Base-by-base conservation (phyloP, 2,329 filamentous ascomycete species). In the Thelonectria discophora region DNA sequence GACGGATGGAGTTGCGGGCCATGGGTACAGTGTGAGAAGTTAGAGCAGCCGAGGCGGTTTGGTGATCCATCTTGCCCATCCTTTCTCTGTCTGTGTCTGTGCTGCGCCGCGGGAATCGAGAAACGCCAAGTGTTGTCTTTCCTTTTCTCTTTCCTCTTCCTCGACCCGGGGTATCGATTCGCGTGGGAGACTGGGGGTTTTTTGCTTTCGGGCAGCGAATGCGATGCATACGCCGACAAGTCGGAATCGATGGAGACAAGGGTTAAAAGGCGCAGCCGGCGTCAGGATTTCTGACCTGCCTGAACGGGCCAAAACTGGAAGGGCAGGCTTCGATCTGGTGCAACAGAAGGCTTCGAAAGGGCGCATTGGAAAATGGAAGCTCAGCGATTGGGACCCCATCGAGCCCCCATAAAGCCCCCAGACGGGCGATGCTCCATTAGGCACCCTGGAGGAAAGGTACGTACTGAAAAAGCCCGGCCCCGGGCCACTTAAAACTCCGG, bases 261-360 rank as follows among this genome's bases (percentile, higher is more conserved):
- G 11, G 27, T 10, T 17, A 20, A 27, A 30, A 30, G 27, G 27
- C 27, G 5, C 27, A 30, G 21, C 27, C 27, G 27, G 27, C 5
- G 5, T 30, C 8, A 10, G 27, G 27, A 10, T 7, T 30, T 30
- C 9, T 5, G 53, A 67, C 69, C 69, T 71, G 67, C 67, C 69
- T 43, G 56, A 71, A 71, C 50, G 47, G 67, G 67, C 52, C 55
- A 24, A 24, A 24, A 24, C 21, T 24, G 21, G 21, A 24, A 24
- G 21, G 21, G 21, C 21, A 43, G 46, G 37, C 59, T 58, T 42
- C 39, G 15, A 42, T 42, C 15, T 42, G 39, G 3, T 42, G 39
- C 39, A 47, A 48, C 45, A 49, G 55, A 43, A 50, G 12, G 12
- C 21, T 24, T 24, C 21, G 6, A 24, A 24, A 24, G 21, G 21